Evolutionary conservation across 2,329 filamentous ascomycete genomes (phyloP).

Genomic region (Colletotrichum camelliae): DNA sequence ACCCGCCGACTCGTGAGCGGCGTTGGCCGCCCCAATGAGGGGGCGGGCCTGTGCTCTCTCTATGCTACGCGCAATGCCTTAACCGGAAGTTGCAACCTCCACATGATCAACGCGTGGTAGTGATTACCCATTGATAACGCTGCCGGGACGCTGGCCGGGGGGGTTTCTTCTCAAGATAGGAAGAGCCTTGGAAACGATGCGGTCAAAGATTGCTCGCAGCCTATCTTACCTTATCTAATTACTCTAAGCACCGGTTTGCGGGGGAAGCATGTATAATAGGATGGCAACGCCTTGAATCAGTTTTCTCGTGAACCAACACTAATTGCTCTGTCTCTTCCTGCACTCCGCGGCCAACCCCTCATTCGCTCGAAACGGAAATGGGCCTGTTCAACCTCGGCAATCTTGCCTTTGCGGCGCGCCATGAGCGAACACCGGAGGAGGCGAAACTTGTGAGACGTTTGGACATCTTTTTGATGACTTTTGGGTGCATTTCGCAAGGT

Average conservation of each 20-base stretch:
- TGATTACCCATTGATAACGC: not conserved
- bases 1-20: not conserved
- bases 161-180: not conserved
- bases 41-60: not conserved
- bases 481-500: conserved; percentile 25
- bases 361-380: not conserved
- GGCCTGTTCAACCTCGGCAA: conserved; percentile 6
- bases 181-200: not conserved
- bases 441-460: conserved; percentile 9
- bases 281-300: not conserved
- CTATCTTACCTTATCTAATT: not conserved
- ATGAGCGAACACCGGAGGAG: conserved; percentile 18
- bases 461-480: conserved; percentile 24
- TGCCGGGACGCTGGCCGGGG: not conserved
- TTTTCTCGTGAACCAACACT: not conserved
- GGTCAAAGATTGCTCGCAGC: not conserved
- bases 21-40: conserved; percentile 7
- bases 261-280: not conserved
- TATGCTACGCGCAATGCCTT: not conserved
- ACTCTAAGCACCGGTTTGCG: not conserved
- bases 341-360: not conserved
- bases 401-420: conserved; percentile 16
- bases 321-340: not conserved
- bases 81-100: not conserved
- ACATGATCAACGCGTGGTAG: not conserved